Evolutionary conservation across 2,329 filamentous ascomycete genomes (phyloP).

Genomic region (Cucurbitaria berberidis): DNA sequence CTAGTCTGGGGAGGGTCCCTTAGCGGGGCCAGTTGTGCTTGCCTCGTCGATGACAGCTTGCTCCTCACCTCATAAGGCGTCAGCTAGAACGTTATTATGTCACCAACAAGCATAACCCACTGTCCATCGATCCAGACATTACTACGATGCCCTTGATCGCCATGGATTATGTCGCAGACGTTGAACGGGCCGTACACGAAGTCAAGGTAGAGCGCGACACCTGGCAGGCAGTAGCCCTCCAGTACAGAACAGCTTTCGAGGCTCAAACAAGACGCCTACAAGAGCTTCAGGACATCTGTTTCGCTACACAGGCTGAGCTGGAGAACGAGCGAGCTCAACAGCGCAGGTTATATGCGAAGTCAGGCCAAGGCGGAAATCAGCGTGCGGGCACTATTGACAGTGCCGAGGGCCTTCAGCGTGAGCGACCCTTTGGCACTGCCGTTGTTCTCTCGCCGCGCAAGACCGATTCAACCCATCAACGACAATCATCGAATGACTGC

Average conservation of each 20-base stretch:
- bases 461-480: constrained; percentile 6
- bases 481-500: constrained; percentile 1
- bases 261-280: constrained; percentile 27
- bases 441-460: constrained; percentile 11
- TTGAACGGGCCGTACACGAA: constrained; percentile 22
- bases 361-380: background rate
- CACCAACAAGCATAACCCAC: constrained; percentile 3
- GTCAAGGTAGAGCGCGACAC: constrained; percentile 40
- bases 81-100: background rate
- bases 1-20: no score
- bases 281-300: constrained; percentile 36
- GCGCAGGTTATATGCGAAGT: constrained; percentile 14
- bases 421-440: constrained; percentile 20
- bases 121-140: constrained; percentile 21
- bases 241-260: constrained; percentile 39
- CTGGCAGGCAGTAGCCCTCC: constrained; percentile 34
- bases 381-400: constrained; percentile 6
- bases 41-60: background rate
- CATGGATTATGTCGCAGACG: constrained; percentile 15
- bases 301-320: constrained; percentile 41
- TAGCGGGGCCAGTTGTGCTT: background rate
- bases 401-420: background rate
- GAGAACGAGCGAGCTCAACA: constrained; percentile 36
- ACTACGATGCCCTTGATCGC: constrained; percentile 13
- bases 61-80: background rate